Conservation (phyloP, 2,329 filamentous ascomycete species). For the Aspergillus aculeatus region DNA sequence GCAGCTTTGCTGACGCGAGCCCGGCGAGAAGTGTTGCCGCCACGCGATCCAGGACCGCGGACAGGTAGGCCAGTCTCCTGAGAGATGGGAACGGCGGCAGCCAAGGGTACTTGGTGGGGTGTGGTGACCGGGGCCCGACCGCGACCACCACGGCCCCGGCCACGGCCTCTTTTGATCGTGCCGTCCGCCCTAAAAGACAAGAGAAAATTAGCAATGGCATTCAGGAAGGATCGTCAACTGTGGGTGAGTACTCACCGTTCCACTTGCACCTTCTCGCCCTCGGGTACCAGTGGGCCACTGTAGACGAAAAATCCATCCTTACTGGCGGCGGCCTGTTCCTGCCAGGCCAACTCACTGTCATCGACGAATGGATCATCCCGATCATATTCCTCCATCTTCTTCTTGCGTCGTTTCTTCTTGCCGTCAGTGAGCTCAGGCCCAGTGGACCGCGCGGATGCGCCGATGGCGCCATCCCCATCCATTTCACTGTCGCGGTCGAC, state of each 20-base stretch:
- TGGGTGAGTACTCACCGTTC: slow-evolving; percentile 53
- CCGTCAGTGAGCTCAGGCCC: slow-evolving; percentile 55
- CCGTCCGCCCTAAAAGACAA: slow-evolving; percentile 62
- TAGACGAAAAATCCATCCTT: slow-evolving; percentile 99
- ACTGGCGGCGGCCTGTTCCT: slow-evolving; percentile 89
- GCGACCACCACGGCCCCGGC: slow-evolving; percentile 54
- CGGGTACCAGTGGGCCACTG: slow-evolving; percentile 83
- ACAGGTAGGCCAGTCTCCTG: slow-evolving; percentile 83
- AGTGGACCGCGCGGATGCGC: slow-evolving; percentile 52
- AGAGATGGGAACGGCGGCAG: slow-evolving; percentile 81
- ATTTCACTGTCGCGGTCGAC: slow-evolving; percentile 68
- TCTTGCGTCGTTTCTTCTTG: slow-evolving; percentile 73
- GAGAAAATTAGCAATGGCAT: slow-evolving; percentile 17
- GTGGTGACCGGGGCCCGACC: slow-evolving; percentile 61
- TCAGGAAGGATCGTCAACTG: slow-evolving; percentile 8
- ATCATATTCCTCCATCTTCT: slow-evolving; percentile 67
- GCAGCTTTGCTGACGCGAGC: slow-evolving; percentile 84
- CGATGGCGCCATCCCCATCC: slow-evolving; percentile 47
- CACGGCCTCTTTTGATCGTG: slow-evolving; percentile 63
- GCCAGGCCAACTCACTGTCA: slow-evolving; percentile 92
- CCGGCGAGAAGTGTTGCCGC: slow-evolving; percentile 72
- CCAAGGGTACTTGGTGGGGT: slow-evolving; percentile 69
- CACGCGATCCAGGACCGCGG: slow-evolving; percentile 67
- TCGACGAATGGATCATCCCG: slow-evolving; percentile 72
- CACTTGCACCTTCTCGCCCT: slow-evolving; percentile 72